A percentile compares a stretch with the other conserved stretches of the same genome.
These are phyloP conservation scores for Cutaneotrichosporon arboriforme DNA, from an alignment of 1,284 basidiomycete species.

Conservation along the genomic window DNA sequence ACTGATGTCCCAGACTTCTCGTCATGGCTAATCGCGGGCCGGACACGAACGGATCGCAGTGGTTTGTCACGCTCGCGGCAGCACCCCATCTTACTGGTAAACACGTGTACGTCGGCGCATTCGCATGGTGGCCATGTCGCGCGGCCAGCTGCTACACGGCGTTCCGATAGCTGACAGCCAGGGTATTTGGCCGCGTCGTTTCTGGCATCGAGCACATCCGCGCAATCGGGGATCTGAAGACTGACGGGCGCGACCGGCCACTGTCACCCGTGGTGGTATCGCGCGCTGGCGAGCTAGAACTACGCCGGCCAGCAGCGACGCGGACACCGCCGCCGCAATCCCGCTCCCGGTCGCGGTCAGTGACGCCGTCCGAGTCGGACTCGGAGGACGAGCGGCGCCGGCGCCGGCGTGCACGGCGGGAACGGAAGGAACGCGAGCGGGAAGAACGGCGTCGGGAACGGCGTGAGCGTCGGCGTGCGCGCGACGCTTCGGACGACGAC, in stretches of 20 bases:
- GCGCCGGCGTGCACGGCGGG: conserved; percentile 1
- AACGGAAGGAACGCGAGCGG: conserved; percentile 10
- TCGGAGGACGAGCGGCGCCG: conserved; percentile 12
- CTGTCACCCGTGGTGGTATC: conserved; percentile 63
- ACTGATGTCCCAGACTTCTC: conserved; percentile 40
- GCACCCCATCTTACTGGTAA: conserved; percentile 50
- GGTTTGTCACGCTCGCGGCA: conserved; percentile 44
- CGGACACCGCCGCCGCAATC: conserved; percentile 11
- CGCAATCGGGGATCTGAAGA: conserved; percentile 47
- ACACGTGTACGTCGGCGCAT: conserved; percentile 47
- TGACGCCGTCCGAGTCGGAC: conserved; percentile 12
- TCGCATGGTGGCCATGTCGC: too few species aligned
- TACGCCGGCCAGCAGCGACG: conserved; percentile 50
- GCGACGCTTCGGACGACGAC: conserved; percentile 11
- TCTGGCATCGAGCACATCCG: conserved; percentile 49
- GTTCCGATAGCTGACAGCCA: conserved; percentile 14
- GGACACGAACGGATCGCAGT: conserved; percentile 56
- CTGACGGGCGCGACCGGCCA: conserved; percentile 56
- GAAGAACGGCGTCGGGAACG: conserved; percentile 10
- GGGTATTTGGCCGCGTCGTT: conserved; percentile 51
- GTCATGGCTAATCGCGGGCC: conserved; percentile 62
- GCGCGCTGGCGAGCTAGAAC: conserved; percentile 79
- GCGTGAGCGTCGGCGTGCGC: conserved; percentile 11
- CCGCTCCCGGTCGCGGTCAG: conserved; percentile 17
- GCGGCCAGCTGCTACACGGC: not conserved